Evolutionary conservation across 2,329 filamentous ascomycete species (phyloP).

Genomic region (Xylogone sp.): DNA sequence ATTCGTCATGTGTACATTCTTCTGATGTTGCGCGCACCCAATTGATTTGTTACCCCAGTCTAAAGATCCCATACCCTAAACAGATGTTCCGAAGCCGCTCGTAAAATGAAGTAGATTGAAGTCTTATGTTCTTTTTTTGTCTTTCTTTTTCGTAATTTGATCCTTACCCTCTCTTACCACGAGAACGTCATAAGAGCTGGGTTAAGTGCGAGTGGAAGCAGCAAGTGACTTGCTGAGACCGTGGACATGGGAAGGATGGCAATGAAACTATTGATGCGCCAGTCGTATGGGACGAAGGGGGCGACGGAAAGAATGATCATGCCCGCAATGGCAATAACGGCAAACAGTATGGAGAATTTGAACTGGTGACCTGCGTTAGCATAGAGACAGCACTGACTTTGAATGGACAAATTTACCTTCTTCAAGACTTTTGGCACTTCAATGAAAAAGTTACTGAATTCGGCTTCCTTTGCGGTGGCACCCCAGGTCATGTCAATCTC

Average conservation of each 20-base stretch:
- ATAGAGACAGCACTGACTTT: constrained; percentile 27
- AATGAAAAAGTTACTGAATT: constrained; percentile 80
- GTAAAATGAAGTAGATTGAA: neutral
- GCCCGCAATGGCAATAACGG: constrained; percentile 50
- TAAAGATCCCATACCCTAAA: neutral
- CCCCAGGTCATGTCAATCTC: constrained; percentile 85
- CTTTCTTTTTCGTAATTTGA: neutral
- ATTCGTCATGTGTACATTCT: neutral
- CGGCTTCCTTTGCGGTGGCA: constrained; percentile 77
- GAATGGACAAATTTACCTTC: constrained; percentile 54
- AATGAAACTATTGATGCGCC: constrained; percentile 67
- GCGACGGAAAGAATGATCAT: constrained; percentile 64
- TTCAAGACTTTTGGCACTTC: constrained; percentile 76
- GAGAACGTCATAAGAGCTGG: constrained; percentile 79
- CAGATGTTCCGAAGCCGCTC: neutral
- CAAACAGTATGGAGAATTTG: constrained; percentile 67
- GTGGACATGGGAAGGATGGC: constrained; percentile 74
- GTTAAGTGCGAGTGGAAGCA: constrained; percentile 70
- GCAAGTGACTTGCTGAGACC: constrained; percentile 64
- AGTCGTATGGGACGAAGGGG: constrained; percentile 60
- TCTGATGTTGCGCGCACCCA: neutral
- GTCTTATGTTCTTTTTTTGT: neutral
- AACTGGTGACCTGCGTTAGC: constrained; percentile 44
- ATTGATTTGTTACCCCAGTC: neutral
- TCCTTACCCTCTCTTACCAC: constrained; percentile 47